Conservation (phyloP, 2,329 filamentous ascomycete species). For the Colletotrichum gigasporum region DNA sequence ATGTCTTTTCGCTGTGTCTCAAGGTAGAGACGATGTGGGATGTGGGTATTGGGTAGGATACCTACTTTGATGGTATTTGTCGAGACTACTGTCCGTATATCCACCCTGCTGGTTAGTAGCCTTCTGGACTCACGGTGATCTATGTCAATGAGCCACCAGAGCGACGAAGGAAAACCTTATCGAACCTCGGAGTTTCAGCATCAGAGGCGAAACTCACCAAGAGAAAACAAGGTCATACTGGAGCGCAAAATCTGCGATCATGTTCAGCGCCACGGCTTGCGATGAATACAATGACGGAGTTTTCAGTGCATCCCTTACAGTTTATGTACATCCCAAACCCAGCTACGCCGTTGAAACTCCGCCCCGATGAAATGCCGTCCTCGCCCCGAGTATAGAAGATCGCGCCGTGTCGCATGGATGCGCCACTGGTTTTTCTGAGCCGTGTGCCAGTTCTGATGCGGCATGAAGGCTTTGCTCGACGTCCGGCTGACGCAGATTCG, state of each 20-base stretch:
- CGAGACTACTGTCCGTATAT: too few relatives aligned
- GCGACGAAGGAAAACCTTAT: too few relatives aligned
- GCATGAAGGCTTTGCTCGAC: not conserved
- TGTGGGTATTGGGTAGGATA: too few relatives aligned
- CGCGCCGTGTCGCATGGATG: not conserved
- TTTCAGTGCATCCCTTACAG: slow-evolving; percentile 27
- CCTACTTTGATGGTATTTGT: too few relatives aligned
- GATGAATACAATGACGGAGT: slow-evolving; percentile 27
- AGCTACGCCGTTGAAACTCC: slow-evolving; percentile 29
- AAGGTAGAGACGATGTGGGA: too few relatives aligned
- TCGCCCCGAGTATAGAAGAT: slow-evolving; percentile 13
- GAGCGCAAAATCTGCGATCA: slow-evolving; percentile 12
- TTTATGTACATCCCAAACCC: slow-evolving; percentile 28
- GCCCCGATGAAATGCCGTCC: slow-evolving; percentile 16
- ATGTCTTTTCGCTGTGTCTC: too few relatives aligned
- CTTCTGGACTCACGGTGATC: too few relatives aligned
- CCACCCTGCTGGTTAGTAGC: not conserved
- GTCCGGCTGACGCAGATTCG: not conserved
- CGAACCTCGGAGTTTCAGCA: not conserved
- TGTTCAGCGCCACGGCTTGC: slow-evolving; percentile 28
- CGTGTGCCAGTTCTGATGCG: not conserved
- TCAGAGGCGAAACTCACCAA: not conserved
- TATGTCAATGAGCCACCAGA: too few relatives aligned
- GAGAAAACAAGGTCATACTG: not conserved
- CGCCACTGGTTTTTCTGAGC: not conserved